These are phyloP conservation scores for Calcarisporium arbuscula DNA, from an alignment of 2,329 filamentous ascomycete genomes.

Conservation along the genomic window DNA sequence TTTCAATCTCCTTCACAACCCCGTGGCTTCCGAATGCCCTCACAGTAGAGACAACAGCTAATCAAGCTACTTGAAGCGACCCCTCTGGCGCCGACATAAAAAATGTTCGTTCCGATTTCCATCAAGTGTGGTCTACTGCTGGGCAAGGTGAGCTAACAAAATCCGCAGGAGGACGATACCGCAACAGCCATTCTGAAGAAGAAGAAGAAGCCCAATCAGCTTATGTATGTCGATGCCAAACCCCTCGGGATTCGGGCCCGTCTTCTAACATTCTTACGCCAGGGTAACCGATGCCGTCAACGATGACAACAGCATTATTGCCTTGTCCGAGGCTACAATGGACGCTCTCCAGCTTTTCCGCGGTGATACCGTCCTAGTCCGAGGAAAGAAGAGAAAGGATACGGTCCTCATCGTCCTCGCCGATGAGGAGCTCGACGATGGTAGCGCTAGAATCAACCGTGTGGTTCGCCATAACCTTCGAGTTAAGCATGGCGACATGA, in stretches of 20 bases:
- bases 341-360: constrained; percentile 97
- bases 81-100: constrained; percentile 82
- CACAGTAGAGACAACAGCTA: constrained; percentile 22
- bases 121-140: constrained; percentile 9
- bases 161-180: constrained; percentile 72
- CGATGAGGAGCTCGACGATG: constrained; percentile 96
- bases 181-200: constrained; percentile 98
- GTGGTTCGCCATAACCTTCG: constrained; percentile 97
- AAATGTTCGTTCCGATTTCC: constrained; percentile 62
- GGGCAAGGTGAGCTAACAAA: constrained; percentile 15
- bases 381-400: constrained; percentile 99
- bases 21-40: background rate
- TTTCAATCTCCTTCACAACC: constrained; percentile 10
- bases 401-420: constrained; percentile 96
- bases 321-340: constrained; percentile 98
- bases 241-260: no score
- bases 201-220: constrained; percentile 99
- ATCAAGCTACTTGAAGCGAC: constrained; percentile 57
- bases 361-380: constrained; percentile 94
- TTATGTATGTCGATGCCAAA: constrained; percentile 63
- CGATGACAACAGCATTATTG: constrained; percentile 99
- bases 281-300: constrained; percentile 98
- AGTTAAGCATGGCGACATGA: constrained; percentile 96
- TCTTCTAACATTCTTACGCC: no score
- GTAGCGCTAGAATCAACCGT: constrained; percentile 94